Base-by-base conservation (phyloP, 352 stramenopile genomes). In the Pythium myriotylum region DNA sequence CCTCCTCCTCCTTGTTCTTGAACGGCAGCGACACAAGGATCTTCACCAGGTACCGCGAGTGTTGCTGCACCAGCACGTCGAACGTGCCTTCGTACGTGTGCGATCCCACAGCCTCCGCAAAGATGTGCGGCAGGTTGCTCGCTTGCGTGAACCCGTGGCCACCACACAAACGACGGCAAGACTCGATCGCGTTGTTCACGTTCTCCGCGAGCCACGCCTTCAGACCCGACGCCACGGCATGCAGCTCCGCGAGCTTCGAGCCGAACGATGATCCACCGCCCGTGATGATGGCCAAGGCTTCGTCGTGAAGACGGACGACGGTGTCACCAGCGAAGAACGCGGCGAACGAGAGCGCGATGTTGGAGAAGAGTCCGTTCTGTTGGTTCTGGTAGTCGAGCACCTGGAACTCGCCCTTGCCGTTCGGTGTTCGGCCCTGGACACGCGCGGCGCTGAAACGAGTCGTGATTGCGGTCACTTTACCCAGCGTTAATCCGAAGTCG, bases 1-100 rank as follows among this genome's bases (percentile, higher is more conserved):
- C 48, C 13, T 42, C 42, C 7, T 59, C 20, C 2, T 43, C 20
- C 26, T 54, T 29, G 53, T 40, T 50, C 46, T 67, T 67, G 46
- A 54, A 56, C 23, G 64, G 64, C 12, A 51, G 26, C 17, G 59
- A 46, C 8, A 63, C 52, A n/a, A 73, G 55, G 23, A 62, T 65
- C 70, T 91, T 91, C 16, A 86, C 32, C 10, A 92, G 57, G 57
- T 78, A 90, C 0, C 74, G 76, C 12, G 72, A 69, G 55, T 90
- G 80, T 37, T 92, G 80, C 54, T 88, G 75, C 24, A 87, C 71
- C 26, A 92, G 69, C 52, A 92, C 81, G 58, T 92, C 79, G 42
- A 80, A 84, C 20, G 80, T 92, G 19, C 80, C 83, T 74, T 92
- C 80, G 57, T 72, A 87, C 13, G 83, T 92, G 49, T 53, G 74